phyloP scores from a whole-genome alignment of 352 stramenopile genomes.

The Blastocystis sp. region DNA sequence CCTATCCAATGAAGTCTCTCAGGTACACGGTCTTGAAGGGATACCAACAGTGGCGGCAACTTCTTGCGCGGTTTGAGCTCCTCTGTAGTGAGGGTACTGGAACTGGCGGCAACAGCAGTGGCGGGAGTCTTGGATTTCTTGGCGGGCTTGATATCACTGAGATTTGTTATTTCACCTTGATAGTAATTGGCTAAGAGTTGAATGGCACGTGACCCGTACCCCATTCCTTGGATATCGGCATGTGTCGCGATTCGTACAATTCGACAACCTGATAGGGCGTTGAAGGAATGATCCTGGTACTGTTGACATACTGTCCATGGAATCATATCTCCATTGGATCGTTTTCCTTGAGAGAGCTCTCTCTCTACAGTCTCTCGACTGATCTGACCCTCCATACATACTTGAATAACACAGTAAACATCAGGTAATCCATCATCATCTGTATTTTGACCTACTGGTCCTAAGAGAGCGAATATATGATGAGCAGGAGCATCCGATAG shows the following conservation, averaged over 20 bases:
- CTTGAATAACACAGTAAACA: slow-evolving; percentile 88
- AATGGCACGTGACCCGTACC: slow-evolving; percentile 82
- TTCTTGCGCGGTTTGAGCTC: slow-evolving; percentile 80
- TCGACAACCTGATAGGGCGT: slow-evolving; percentile 75
- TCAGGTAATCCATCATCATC: slow-evolving; percentile 76
- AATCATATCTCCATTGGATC: slow-evolving; percentile 88
- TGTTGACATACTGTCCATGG: slow-evolving; percentile 96
- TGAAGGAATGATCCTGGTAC: slow-evolving; percentile 94
- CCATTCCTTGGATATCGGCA: slow-evolving; percentile 80
- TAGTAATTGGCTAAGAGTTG: slow-evolving; percentile 87
- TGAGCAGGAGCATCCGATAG: slow-evolving; percentile 90
- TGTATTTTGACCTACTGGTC: slow-evolving; percentile 67
- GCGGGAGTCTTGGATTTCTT: slow-evolving; percentile 39
- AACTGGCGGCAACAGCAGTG: slow-evolving; percentile 45
- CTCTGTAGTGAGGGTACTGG: slow-evolving; percentile 52
- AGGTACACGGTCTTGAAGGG: slow-evolving; percentile 70
- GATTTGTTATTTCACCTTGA: slow-evolving; percentile 64
- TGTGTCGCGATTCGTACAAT: slow-evolving; percentile 93
- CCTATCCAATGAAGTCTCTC: slow-evolving; percentile 91
- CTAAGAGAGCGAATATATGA: slow-evolving; percentile 86
- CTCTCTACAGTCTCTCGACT: slow-evolving; percentile 76
- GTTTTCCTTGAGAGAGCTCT: slow-evolving; percentile 76
- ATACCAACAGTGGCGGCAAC: slow-evolving; percentile 79
- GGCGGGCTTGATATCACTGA: slow-evolving; percentile 43
- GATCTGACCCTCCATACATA: slow-evolving; percentile 85